Evolutionary conservation across 768 basidiomycete species (phyloP), one percentile per base, ranked within the genome.

Genomic region (Xerocomus brunneocitrinus): DNA sequence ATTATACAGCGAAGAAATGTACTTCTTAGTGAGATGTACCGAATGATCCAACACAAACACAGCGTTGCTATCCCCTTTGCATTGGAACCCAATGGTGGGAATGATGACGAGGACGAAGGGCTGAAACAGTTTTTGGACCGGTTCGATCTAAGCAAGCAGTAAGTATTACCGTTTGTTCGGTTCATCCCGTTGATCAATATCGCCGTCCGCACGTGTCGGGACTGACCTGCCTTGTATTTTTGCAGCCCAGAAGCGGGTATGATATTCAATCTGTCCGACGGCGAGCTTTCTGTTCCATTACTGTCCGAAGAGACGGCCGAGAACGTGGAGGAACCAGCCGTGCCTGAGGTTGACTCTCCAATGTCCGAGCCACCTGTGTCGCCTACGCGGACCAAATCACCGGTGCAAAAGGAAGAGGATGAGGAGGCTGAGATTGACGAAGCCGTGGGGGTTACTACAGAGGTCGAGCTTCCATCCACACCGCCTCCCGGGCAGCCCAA

Each of bases 21-120:
- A 49, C 77, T 89, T 46, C 77, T 91, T 65, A 76, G 77, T 40
- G 80, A 89, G 67, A 83, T 91, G 81, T 86, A 80, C 70, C 69
- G 72, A 49, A 79, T 91, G 74, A 76, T 88, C 46, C 77, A 75
- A 52, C 75, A 74, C 52, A 79, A 80, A 61, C 73, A 79, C 48
- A 72, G 72, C 58, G 62, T 77, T 41, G 78, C 78, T 24, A 55
- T 71, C 32, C 57, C 77, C 36, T 62, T 79, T 30, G 56, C 63
- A 13, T 51, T 74, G 16, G 67, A 76, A 34, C 67, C 74, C 45
- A 74, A 74, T 27, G 5, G 22, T 28, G 50, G 38, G 32, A 53
- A 46, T 24, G 57, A 54, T 8, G 77, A 74, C 13, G 64, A 61
- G 16, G 78, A 76, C n/a, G 65, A 68, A 34, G 67, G 59, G 24